Conservation (phyloP, 345 rosid genomes). For the Gossypium australe region DNA sequence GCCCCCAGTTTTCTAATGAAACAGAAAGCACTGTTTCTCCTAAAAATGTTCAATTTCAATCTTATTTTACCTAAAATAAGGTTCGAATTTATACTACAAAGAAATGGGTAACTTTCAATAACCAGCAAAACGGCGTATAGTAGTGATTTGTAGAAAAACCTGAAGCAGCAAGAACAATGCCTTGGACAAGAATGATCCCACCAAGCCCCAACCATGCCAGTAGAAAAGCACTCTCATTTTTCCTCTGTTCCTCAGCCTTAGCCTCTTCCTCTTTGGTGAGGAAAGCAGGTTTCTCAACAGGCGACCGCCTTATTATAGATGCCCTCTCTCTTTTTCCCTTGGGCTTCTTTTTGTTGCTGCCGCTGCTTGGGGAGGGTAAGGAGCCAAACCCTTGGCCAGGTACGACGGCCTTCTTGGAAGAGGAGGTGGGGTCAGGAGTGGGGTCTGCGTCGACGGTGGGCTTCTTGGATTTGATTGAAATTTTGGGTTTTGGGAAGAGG, state of each 20-base stretch:
- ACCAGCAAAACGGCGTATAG: background rate
- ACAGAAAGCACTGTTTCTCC: background rate
- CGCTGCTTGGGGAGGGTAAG: conserved; percentile 22
- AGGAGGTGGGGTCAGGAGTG: conserved; percentile 2
- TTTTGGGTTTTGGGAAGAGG: conserved; percentile 28
- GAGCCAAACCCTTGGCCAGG: conserved; percentile 61
- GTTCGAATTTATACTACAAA: background rate
- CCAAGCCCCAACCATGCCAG: conserved; percentile 87
- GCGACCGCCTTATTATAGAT: conserved; percentile 49
- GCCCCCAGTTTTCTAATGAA: background rate
- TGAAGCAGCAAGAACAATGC: conserved; percentile 69
- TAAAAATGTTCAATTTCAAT: background rate
- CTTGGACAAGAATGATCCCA: conserved; percentile 57
- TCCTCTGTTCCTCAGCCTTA: conserved; percentile 48
- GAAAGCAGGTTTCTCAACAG: conserved; percentile 59
- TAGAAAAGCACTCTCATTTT: conserved; percentile 82
- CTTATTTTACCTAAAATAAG: no score
- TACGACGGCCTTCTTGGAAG: conserved; percentile 39
- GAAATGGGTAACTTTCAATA: background rate
- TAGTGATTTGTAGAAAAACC: conserved; percentile 31
- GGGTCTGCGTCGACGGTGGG: conserved; percentile 35
- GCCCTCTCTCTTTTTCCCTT: conserved; percentile 50
- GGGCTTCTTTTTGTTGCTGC: conserved; percentile 32
- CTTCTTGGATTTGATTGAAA: conserved; percentile 40
- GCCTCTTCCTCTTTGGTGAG: conserved; percentile 47